These are phyloP conservation scores for Kwoniella botswanensis DNA, from an alignment of 768 basidiomycete genomes.

Conservation along the genomic window DNA sequence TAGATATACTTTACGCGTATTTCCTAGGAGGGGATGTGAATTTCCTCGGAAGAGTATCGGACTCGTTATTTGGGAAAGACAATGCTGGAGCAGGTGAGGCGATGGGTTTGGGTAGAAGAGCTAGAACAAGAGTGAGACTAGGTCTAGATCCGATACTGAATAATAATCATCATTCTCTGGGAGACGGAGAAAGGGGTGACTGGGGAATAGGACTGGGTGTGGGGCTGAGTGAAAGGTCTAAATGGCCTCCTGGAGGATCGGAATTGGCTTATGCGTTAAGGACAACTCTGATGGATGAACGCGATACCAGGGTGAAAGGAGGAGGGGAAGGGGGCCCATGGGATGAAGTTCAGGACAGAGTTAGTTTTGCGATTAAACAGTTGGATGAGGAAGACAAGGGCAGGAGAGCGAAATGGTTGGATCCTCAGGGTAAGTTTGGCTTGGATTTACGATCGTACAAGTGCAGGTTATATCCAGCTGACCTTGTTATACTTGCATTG, in stretches of 20 bases:
- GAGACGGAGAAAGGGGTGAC: constrained; percentile 61
- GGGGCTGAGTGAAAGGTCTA: constrained; percentile 71
- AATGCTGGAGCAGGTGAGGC: constrained; percentile 59
- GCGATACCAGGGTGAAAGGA: constrained; percentile 59
- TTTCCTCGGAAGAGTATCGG: constrained; percentile 72
- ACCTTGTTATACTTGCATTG: neutral
- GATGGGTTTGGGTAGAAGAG: constrained; percentile 46
- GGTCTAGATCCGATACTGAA: constrained; percentile 34
- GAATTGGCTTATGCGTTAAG: constrained; percentile 82
- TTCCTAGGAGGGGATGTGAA: constrained; percentile 52
- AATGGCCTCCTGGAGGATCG: constrained; percentile 85
- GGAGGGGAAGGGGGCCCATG: constrained; percentile 35
- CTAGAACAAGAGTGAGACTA: constrained; percentile 50
- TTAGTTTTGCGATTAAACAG: constrained; percentile 84
- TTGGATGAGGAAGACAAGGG: constrained; percentile 62
- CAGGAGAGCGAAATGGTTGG: constrained; percentile 75
- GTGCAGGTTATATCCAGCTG: neutral
- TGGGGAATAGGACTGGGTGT: constrained; percentile 71
- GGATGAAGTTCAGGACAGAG: constrained; percentile 57
- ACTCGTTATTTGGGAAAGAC: constrained; percentile 76
- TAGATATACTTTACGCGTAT: constrained; percentile 57
- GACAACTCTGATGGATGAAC: constrained; percentile 82
- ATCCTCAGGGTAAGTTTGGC: constrained; percentile 72
- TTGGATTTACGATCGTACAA: neutral
- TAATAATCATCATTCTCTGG: constrained; percentile 48